Conservation (phyloP, 176 grass and related monocot genomes). For the Leersia perrieri region DNA sequence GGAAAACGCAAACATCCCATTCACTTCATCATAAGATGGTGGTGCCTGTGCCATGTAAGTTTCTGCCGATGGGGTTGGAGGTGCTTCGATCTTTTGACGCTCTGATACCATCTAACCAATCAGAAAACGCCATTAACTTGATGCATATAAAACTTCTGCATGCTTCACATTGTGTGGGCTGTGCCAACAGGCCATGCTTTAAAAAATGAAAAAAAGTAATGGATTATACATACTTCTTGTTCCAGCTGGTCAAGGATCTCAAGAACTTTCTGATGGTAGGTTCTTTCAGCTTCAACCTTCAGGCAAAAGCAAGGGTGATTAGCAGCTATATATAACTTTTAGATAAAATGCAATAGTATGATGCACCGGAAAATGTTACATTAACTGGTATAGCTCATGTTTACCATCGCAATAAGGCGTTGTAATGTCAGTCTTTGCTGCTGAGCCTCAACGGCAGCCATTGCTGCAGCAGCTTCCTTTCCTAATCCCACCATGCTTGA, state of each 20-base stretch:
- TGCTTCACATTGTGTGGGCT: neutral
- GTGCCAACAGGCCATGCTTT: neutral
- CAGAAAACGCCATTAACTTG: neutral
- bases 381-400: neutral
- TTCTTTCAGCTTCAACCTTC: conserved; percentile 80
- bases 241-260: conserved; percentile 84
- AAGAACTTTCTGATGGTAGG: conserved; percentile 82
- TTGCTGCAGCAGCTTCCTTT: conserved; percentile 84
- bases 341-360: neutral
- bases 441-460: conserved; percentile 86
- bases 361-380: neutral
- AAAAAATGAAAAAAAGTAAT: conserved; percentile 2
- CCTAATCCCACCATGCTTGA: conserved; percentile 81
- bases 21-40: conserved; percentile 67
- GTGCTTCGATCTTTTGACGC: conserved; percentile 74
- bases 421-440: conserved; percentile 93
- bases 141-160: neutral
- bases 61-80: conserved; percentile 49
- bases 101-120: conserved; percentile 76
- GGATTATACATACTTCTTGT: conserved; percentile 50
- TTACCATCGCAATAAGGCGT: conserved; percentile 87
- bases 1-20: conserved; percentile 50
- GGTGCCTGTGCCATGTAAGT: conserved; percentile 59
- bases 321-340: conserved; percentile 11
- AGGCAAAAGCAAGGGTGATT: conserved; percentile 22